Conservation (phyloP, 345 rosid genomes). For the Eucalyptus virginea region DNA sequence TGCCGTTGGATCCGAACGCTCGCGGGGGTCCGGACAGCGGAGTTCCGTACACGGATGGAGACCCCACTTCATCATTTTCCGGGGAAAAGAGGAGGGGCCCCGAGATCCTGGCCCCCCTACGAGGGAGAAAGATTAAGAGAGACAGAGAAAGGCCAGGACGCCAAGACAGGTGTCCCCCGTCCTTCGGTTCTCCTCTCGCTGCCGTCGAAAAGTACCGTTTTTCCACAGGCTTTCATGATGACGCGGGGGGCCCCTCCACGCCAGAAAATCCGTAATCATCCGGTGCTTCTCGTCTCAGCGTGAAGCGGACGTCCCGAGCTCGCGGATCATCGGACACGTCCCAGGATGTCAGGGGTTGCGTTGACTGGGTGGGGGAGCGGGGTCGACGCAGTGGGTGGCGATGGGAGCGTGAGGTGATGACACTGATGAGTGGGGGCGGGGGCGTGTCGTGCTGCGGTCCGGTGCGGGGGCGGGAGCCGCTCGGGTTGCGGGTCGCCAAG, state of each 20-base stretch:
- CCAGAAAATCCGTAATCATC: not conserved
- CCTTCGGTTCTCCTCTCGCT: not conserved
- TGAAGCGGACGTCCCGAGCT: not conserved
- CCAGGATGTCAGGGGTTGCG: not conserved
- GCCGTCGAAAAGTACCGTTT: not conserved
- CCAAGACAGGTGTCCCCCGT: slow-evolving; percentile 7
- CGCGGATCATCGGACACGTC: not conserved
- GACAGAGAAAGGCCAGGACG: not conserved
- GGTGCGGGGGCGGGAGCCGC: not conserved
- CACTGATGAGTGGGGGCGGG: not conserved
- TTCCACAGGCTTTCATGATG: slow-evolving; percentile 2
- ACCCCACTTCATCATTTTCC: not conserved
- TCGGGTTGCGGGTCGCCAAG: not conserved
- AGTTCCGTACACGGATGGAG: not conserved
- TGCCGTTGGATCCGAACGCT: slow-evolving; percentile 5
- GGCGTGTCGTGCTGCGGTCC: not conserved
- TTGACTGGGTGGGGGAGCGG: not conserved
- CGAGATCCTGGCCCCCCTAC: not conserved
- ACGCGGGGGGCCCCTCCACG: not conserved
- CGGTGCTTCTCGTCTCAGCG: not conserved
- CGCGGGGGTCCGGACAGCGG: not conserved
- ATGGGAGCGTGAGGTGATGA: not conserved
- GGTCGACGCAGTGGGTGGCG: not conserved
- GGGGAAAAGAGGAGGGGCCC: not conserved
- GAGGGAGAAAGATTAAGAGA: not conserved